Evolutionary conservation across 371 early-diverging fungal genomes (phyloP).

Genomic region (Apophysomyces sp.): DNA sequence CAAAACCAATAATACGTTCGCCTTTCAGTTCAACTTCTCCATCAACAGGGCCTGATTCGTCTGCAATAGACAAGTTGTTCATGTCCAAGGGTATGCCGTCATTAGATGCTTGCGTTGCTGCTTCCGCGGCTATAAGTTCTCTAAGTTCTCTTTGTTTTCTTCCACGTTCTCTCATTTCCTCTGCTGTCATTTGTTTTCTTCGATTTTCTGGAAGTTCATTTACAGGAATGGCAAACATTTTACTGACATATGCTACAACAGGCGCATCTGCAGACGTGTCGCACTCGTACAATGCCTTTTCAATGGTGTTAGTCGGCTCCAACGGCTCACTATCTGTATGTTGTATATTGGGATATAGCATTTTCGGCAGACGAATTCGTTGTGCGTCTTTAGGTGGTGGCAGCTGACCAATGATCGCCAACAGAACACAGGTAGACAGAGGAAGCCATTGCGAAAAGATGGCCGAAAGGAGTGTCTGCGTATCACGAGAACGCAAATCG

Average conservation of each 20-base stretch:
- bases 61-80: conserved; percentile 23
- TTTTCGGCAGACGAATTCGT: conserved; percentile 72
- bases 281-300: conserved; percentile 64
- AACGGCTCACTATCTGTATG: conserved; percentile 34
- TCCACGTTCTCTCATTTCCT: conserved; percentile 89
- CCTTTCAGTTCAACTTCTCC: conserved; percentile 26
- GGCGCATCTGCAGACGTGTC: conserved; percentile 53
- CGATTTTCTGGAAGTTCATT: conserved; percentile 73
- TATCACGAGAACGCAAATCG: conserved; percentile 88
- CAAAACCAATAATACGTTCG: conserved; percentile 85
- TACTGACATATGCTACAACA: conserved; percentile 87
- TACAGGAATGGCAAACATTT: conserved; percentile 87
- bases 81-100: conserved; percentile 28
- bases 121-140: conserved; percentile 30
- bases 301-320: conserved; percentile 53
- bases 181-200: conserved; percentile 74
- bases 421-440: conserved; percentile 70
- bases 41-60: conserved; percentile 30
- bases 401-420: conserved; percentile 84
- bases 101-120: not conserved
- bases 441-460: conserved; percentile 88
- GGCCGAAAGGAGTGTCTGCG: conserved; percentile 66
- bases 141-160: conserved; percentile 46
- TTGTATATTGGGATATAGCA: conserved; percentile 65
- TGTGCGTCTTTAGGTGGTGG: conserved; percentile 90